Evolutionary conservation across 1,284 basidiomycete species (phyloP).

Genomic region (Tylopilus sp.): DNA sequence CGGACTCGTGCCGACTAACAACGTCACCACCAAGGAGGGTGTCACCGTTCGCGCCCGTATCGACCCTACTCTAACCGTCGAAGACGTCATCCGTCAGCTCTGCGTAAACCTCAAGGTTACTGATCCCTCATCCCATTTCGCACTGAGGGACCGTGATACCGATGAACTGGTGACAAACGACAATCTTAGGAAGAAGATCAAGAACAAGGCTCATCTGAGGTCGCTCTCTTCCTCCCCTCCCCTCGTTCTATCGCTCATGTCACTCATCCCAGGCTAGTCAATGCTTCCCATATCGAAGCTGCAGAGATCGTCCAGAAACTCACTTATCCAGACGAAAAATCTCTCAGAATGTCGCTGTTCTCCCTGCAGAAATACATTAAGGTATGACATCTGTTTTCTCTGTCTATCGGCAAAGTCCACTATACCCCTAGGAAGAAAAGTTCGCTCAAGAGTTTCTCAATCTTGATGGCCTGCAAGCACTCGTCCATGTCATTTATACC

Average conservation of each 20-base stretch:
- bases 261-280: constrained; percentile 65
- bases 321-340: constrained; percentile 64
- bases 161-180: constrained; percentile 92
- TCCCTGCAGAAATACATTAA: constrained; percentile 85
- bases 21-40: constrained; percentile 75
- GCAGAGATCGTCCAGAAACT: constrained; percentile 81
- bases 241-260: constrained; percentile 14
- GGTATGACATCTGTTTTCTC: constrained; percentile 45
- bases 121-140: constrained; percentile 81
- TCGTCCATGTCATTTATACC: constrained; percentile 75
- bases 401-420: constrained; percentile 8
- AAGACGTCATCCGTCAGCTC: constrained; percentile 79
- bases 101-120: constrained; percentile 83
- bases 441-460: constrained; percentile 88
- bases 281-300: constrained; percentile 82
- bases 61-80: constrained; percentile 77
- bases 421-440: constrained; percentile 72
- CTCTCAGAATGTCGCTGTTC: constrained; percentile 73
- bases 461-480: constrained; percentile 74
- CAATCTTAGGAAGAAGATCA: constrained; percentile 83
- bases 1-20: constrained; percentile 76
- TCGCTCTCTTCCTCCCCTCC: constrained; percentile 50
- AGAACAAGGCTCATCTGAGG: constrained; percentile 80
- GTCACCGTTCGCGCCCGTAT: constrained; percentile 78
- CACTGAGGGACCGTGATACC: constrained; percentile 82